Evolutionary conservation across 1,284 basidiomycete genomes (phyloP).

Genomic region (Cystobasidiaceae sp.): DNA sequence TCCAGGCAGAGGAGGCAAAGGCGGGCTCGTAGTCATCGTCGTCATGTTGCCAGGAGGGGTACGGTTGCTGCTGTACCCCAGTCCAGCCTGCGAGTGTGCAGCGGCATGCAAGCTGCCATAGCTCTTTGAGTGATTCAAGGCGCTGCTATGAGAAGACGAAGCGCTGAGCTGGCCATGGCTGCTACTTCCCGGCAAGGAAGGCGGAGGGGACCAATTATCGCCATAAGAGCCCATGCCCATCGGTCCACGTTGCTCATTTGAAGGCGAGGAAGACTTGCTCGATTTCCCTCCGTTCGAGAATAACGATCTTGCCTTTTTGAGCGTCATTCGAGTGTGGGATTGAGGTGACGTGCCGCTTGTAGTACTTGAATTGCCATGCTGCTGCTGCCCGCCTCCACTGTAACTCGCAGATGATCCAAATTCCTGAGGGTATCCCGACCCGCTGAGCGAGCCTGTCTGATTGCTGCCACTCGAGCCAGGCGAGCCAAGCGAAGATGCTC

Average conservation of each 20-base stretch:
- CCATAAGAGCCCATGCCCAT: slow-evolving; percentile 19
- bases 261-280: slow-evolving; percentile 5
- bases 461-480: no score
- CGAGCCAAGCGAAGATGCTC: no score
- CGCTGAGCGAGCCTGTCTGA: no score
- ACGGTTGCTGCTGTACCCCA: no score
- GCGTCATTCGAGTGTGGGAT: slow-evolving; percentile 5
- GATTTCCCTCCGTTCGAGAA: slow-evolving; percentile 1
- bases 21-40: not conserved
- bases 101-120: no score
- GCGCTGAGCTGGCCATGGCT: no score
- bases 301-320: slow-evolving; percentile 24
- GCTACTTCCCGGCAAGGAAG: not conserved
- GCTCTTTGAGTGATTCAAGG: not conserved
- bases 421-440: no score
- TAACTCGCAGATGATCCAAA: no score
- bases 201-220: not conserved
- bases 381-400: not conserved
- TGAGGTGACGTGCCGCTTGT: not conserved
- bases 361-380: not conserved
- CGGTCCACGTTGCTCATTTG: not conserved
- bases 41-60: no score
- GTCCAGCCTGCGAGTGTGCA: no score
- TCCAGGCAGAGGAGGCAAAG: not conserved
- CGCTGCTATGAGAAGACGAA: not conserved